These are phyloP conservation scores for Hypoxylon rickii DNA, from an alignment of 495 filamentous ascomycete genomes.

Conservation along the genomic window DNA sequence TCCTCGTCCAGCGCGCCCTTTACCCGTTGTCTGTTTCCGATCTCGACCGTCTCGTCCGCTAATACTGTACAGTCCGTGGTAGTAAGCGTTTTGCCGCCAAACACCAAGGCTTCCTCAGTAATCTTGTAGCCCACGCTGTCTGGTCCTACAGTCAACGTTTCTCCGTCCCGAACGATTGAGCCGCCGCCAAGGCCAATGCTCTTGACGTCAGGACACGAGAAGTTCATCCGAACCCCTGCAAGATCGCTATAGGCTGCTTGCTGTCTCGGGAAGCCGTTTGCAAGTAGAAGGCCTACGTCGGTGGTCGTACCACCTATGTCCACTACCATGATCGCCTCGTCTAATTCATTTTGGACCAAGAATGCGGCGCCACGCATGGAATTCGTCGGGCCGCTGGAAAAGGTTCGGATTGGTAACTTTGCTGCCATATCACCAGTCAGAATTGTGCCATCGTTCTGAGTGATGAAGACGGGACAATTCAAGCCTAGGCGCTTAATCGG, in stretches of 20 bases:
- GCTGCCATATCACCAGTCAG: constrained; percentile 53
- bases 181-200: constrained; percentile 61
- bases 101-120: constrained; percentile 51
- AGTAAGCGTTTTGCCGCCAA: constrained; percentile 57
- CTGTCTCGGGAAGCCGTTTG: constrained; percentile 59
- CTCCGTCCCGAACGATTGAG: constrained; percentile 49
- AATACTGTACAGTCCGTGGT: constrained; percentile 55
- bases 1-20: constrained; percentile 31
- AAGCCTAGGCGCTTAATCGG: constrained; percentile 52
- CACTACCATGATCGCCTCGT: constrained; percentile 50
- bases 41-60: constrained; percentile 41
- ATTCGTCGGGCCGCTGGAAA: constrained; percentile 60
- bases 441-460: constrained; percentile 62
- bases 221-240: constrained; percentile 57
- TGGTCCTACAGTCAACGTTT: constrained; percentile 53
- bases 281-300: constrained; percentile 57
- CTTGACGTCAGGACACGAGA: constrained; percentile 58
- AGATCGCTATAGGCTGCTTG: constrained; percentile 57
- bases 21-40: constrained; percentile 42
- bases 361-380: constrained; percentile 62
- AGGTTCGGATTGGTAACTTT: constrained; percentile 57
- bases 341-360: constrained; percentile 41
- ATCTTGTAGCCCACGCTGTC: constrained; percentile 61
- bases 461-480: constrained; percentile 57
- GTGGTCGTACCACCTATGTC: constrained; percentile 62